Base-by-base conservation (phyloP, 1,284 basidiomycete species). In the Ustilago nuda region DNA sequence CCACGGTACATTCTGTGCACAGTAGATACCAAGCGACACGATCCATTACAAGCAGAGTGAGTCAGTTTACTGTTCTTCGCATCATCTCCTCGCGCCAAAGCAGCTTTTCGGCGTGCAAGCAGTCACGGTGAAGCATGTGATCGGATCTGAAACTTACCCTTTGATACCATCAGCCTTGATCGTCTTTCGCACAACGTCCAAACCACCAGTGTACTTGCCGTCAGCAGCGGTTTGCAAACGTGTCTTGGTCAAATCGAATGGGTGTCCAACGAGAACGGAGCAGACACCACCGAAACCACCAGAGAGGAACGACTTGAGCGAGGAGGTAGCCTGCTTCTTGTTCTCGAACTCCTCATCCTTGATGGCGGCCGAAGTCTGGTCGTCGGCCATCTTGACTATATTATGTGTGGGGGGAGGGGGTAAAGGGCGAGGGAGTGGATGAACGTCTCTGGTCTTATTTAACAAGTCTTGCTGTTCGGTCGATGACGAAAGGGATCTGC, bases 241-340 rank as follows among this genome's bases (percentile, higher is more conserved):
- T 9, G 95, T 98, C 89, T 98, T 98, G 69, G 94, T 97, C 80
- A 99, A 88, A 88, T 99, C 96, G 85, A 99, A 99, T 8, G 96
- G 96, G 84, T 99, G 97, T 5, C 96, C 96, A 69, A 96, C 94
- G 43, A 95, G 89, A 9, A 97, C 94, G 61, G 92, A 92, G 75
- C 91, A 89, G 66, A 92, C 88, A 82, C 96, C 95, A 79, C 96
- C 96, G 81, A 94, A 92, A 48, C 96, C 96, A 80, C 96, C 96
- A 4, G 83, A 84, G 54, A 84, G 66, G 81, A 85, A 85, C 17
- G 83, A 84, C 77, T 85, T 85, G 74, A 82, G 46, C 15, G 84
- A 76, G n/a, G 78, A 76, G 45, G 81, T 81, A 30, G 79, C 71
- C 41, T 80, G 74, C 62, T 79, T 80, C 71, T 82, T 75, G 45